Base-by-base conservation (phyloP, 2,329 filamentous ascomycete genomes). In the Orbilia blumenaviensis region DNA sequence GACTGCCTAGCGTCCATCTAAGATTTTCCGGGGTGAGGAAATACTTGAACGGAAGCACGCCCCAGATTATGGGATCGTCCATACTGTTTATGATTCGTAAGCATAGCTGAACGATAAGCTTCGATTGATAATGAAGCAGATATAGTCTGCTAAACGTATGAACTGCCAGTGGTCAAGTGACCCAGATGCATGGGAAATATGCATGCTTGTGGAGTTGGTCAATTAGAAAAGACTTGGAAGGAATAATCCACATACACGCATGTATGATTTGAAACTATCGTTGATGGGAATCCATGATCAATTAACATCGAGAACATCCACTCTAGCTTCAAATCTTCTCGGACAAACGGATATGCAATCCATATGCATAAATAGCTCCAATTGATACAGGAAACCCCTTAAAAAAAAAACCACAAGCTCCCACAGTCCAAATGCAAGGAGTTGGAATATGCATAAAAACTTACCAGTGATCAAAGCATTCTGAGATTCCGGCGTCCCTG, bases 41-140 rank as follows among this genome's bases (percentile, higher is more conserved):
- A 81, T 95, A 92, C 58, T 87, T 86, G 50, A 92, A 83, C 0
- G 95, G 95, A 2, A 99, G 85, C 36, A 93, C 88, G 16, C 94
- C 95, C 94, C 94, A 99, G 79, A 97, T 89, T 72, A 98, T 84
- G 25, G 95, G 95, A 84, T 99, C 95, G 83, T 99, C 95, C 80
- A 98, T 85, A 73, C 94, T 97, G 82, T 78, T 29, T 79, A 4
- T 56, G 34, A 52, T 61, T 44, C 58, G 79, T 68, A 69, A 76
- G 78, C 77, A 78, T 71, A 81, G 77, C 72, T n/a, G n/a, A n/a
- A n/a, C n/a, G n/a, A n/a, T n/a, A n/a, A n/a, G n/a, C n/a, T n/a
- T 56, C 58, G 36, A 78, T 79, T 61, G 64, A 44, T 41, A 29
- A 62, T 50, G 9, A 21, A 71, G 76, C 71, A 16, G 29, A 41